These are phyloP conservation scores for Rachicladosporium sp. DNA, from an alignment of 2,329 filamentous ascomycete genomes.

Conservation along the genomic window DNA sequence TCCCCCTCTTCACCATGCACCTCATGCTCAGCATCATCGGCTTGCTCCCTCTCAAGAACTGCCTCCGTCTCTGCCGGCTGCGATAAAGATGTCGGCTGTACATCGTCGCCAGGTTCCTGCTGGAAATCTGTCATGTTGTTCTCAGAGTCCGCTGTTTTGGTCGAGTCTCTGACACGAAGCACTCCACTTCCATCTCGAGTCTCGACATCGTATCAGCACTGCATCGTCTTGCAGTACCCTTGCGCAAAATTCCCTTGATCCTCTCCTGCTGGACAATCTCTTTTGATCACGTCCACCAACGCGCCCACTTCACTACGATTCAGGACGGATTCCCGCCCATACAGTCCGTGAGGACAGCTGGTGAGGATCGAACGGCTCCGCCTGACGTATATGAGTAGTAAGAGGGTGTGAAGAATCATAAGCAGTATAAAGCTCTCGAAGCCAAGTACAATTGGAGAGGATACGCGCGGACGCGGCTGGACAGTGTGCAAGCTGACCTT, in stretches of 20 bases:
- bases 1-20: neutral
- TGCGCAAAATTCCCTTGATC: neutral
- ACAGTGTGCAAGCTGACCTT: neutral
- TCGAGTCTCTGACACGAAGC: neutral
- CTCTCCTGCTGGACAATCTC: neutral
- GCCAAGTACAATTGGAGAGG: neutral
- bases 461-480: neutral
- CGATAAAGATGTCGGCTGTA: neutral
- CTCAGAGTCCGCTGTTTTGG: neutral
- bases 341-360: neutral
- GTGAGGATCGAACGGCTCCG: neutral
- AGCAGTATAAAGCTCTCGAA: neutral
- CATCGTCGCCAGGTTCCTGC: neutral
- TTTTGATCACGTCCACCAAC: neutral
- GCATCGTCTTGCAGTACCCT: neutral
- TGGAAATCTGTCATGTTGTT: neutral
- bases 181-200: neutral
- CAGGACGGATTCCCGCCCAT: neutral
- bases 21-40: neutral
- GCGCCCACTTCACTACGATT: neutral
- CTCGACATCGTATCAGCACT: neutral
- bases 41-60: neutral
- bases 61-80: neutral
- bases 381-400: neutral
- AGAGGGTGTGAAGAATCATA: neutral